phyloP scores from a whole-genome alignment of 805 yeast genomes.

The Phaffomyces antillensis region DNA sequence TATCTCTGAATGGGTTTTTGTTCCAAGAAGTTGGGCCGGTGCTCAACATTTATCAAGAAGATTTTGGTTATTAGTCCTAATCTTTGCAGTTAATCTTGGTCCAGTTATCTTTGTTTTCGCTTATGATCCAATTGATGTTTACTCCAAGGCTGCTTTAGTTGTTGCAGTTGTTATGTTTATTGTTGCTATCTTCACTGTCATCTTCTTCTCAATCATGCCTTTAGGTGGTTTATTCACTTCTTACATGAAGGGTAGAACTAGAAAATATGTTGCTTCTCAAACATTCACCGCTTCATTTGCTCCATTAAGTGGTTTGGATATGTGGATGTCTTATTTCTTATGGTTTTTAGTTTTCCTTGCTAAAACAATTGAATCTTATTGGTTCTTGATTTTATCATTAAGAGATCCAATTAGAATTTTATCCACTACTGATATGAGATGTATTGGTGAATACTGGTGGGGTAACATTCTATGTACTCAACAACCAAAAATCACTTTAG shows the following conservation, averaged over 20 bases:
- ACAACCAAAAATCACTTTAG: constrained; percentile 85
- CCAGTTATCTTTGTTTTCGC: constrained; percentile 83
- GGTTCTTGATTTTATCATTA: constrained; percentile 78
- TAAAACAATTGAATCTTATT: constrained; percentile 85
- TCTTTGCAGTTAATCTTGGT: constrained; percentile 68
- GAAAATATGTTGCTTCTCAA: constrained; percentile 89
- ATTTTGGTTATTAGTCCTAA: constrained; percentile 60
- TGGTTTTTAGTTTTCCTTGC: constrained; percentile 90
- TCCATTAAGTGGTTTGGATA: constrained; percentile 76
- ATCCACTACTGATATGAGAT: constrained; percentile 82
- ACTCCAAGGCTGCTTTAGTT: constrained; percentile 66
- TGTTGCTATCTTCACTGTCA: constrained; percentile 73
- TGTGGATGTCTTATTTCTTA: constrained; percentile 91
- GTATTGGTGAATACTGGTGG: constrained; percentile 93
- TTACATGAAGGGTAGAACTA: constrained; percentile 76
- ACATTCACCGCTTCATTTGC: constrained; percentile 92
- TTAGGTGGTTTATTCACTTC: constrained; percentile 94
- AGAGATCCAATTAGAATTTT: constrained; percentile 93
- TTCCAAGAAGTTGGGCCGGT: constrained; percentile 98
- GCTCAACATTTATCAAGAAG: constrained; percentile 94
- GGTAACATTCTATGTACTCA: constrained; percentile 67
- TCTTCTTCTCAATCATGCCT: constrained; percentile 93
- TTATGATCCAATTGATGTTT: constrained; percentile 60
- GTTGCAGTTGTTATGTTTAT: constrained; percentile 86
- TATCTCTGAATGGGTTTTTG: constrained; percentile 87